phyloP scores from a whole-genome alignment of 1,284 basidiomycete species.

The Ceratorhiza oryzae-sativae region DNA sequence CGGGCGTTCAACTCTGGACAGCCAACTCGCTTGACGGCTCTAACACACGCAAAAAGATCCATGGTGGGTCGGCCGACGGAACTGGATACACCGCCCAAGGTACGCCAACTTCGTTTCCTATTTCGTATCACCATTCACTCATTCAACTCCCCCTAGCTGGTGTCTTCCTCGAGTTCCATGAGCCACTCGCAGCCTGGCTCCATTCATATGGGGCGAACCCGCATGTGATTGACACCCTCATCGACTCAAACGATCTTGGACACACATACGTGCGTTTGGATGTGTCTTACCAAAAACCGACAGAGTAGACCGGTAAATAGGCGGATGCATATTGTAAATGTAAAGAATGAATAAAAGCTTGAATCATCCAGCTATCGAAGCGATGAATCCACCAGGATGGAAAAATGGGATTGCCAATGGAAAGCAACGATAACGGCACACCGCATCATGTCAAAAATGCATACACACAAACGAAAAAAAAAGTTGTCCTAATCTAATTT shows the following conservation, averaged over 20 bases:
- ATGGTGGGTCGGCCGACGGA: slow-evolving; percentile 63
- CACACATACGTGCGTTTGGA: slow-evolving; percentile 52
- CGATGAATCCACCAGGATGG: not conserved
- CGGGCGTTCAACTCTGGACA: slow-evolving; percentile 75
- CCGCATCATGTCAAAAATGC: slow-evolving; percentile 5
- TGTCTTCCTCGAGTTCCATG: slow-evolving; percentile 77
- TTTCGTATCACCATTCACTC: slow-evolving; percentile 7
- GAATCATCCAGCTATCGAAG: not conserved
- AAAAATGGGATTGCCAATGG: not conserved
- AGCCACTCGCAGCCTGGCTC: slow-evolving; percentile 53
- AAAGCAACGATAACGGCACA: not conserved
- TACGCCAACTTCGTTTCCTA: slow-evolving; percentile 50
- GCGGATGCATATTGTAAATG: too few relatives aligned
- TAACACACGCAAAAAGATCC: slow-evolving; percentile 71
- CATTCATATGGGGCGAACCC: slow-evolving; percentile 54
- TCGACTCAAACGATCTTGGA: slow-evolving; percentile 65
- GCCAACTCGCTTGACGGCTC: slow-evolving; percentile 60
- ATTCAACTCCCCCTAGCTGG: slow-evolving; percentile 55
- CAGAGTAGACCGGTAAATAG: not conserved
- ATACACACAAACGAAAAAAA: slow-evolving; percentile 5
- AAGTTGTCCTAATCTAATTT: not conserved
- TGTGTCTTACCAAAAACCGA: slow-evolving; percentile 22
- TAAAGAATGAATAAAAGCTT: not conserved
- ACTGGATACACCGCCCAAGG: slow-evolving; percentile 67
- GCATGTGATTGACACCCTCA: slow-evolving; percentile 57